Evolutionary conservation across 2,329 filamentous ascomycete species (phyloP), one percentile per base, ranked within the genome.

Genomic region (Huntiella bhutanensis): DNA sequence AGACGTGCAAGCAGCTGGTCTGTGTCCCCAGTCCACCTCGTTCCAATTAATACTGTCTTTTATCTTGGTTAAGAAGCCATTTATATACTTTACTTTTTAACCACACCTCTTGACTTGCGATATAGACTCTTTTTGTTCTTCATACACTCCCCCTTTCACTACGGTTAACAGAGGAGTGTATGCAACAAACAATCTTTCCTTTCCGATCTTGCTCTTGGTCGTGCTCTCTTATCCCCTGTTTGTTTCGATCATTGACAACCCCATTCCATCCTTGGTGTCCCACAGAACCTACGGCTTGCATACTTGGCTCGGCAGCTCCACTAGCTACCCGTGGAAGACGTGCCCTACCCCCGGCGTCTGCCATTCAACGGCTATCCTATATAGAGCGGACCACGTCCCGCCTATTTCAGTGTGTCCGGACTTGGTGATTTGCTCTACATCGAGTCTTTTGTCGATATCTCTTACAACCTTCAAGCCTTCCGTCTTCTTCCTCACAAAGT

Each of bases 211-310:
- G 5, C 12, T 16, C 32, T 43, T 43, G 28, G 28, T 16, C 32
- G 15, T n/a, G 17, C 41, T 43, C 15, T 16, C 7, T 28, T 32
- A 32, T 43, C 12, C 32, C 37, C 32, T 46, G 45, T 46, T 41
- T 46, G 45, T 46, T 46, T 41, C 45, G 40, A 46, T 46, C 45
- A 41, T 46, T 46, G 37, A 41, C 38, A 35, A 28, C 38, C 45
- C 34, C 38, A 46, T 46, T 17, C 35, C 28, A 28, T 41, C 33
- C 40, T 32, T 39, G 33, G 22, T 13, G 17, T 22, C 33, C 45
- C 45, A 43, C 34, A 19, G 37, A 38, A 28, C 22, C 19, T 46
- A 38, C n/a, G 33, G 17, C 37, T 37, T 13, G 43, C 32, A 8
- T 16, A 13, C 41, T 43, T 32, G 41, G 41, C 33, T 43, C 41